These are phyloP conservation scores for Suillus subaureus DNA, from an alignment of 768 basidiomycete genomes.

Conservation along the genomic window DNA sequence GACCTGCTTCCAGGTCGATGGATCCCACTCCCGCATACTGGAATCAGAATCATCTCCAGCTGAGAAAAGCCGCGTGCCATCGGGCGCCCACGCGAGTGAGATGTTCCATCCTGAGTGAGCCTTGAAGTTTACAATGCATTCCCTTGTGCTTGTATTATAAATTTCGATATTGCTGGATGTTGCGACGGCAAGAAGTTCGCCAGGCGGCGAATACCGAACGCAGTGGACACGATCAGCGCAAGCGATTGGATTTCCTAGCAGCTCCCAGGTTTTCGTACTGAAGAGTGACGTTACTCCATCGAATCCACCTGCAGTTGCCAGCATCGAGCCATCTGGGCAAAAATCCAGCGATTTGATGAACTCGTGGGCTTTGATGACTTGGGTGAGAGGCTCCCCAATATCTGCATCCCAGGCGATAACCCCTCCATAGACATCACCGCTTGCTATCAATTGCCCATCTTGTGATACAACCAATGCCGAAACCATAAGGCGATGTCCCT, in stretches of 20 bases:
- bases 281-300: neutral
- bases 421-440: rapidly evolving
- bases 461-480: neutral
- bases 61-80: neutral
- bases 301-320: neutral
- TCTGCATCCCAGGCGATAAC: neutral
- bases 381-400: neutral
- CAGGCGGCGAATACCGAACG: neutral
- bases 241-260: neutral
- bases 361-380: neutral
- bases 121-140: neutral
- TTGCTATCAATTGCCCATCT: neutral
- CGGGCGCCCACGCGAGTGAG: neutral
- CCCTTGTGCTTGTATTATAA: neutral
- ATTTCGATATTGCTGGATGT: neutral
- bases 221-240: rapidly evolving
- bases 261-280: neutral
- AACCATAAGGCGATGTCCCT: neutral
- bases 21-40: neutral
- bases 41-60: neutral
- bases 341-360: neutral
- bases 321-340: neutral
- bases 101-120: neutral
- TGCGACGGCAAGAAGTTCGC: neutral
- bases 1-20: neutral